Conservation (phyloP, 768 basidiomycete genomes). For the Scleroderma citrinum region DNA sequence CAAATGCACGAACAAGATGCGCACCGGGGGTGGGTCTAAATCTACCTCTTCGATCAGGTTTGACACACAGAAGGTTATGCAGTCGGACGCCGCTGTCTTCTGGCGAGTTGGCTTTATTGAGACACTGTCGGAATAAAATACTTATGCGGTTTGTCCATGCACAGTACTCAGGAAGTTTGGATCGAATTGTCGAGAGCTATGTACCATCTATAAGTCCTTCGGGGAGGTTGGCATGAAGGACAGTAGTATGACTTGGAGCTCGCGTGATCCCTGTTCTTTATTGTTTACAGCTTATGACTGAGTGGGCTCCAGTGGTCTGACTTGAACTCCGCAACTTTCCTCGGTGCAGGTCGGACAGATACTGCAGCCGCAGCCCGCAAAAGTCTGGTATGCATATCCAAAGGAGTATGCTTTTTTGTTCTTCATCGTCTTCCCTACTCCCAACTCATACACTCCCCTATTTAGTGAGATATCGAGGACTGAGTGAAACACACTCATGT, state of each 20-base stretch:
- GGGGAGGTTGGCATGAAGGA: conserved; percentile 94
- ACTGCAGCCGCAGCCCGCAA: conserved; percentile 88
- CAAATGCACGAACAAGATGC: conserved; percentile 84
- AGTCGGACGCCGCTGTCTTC: conserved; percentile 96
- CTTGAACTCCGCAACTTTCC: conserved; percentile 94
- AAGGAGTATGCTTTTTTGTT: conserved; percentile 78
- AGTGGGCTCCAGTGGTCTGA: conserved; percentile 62
- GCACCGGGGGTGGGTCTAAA: conserved; percentile 74
- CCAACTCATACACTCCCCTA: conserved; percentile 2
- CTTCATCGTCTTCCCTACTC: not conserved
- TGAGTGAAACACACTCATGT: conserved; percentile 96
- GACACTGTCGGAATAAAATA: not conserved
- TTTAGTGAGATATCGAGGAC: conserved; percentile 80
- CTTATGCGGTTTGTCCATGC: conserved; percentile 5
- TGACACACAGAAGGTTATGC: conserved; percentile 99
- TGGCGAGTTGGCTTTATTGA: conserved; percentile 37
- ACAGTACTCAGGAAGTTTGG: conserved; percentile 85
- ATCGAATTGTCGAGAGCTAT: conserved; percentile 87
- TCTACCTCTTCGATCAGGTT: conserved; percentile 87
- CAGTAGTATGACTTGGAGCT: conserved; percentile 99
- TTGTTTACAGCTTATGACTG: conserved; percentile 4
- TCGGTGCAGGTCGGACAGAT: conserved; percentile 95
- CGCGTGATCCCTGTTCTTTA: conserved; percentile 48
- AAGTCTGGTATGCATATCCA: conserved; percentile 97
- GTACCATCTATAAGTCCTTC: conserved; percentile 81